phyloP scores from a whole-genome alignment of 768 basidiomycete genomes.

The Phylloporus rhodoxanthus region DNA sequence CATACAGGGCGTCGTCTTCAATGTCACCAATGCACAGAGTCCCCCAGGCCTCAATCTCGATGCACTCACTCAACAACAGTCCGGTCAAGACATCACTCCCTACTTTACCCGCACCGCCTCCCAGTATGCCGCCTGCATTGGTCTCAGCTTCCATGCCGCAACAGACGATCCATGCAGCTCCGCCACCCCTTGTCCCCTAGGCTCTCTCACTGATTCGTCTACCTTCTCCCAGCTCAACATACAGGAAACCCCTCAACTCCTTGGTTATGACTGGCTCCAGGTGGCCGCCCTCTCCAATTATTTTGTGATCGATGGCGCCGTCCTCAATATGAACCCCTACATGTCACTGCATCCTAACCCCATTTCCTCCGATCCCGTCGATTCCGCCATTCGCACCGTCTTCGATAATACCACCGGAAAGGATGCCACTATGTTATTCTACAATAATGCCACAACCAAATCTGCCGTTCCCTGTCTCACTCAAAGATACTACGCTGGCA shows the following conservation, averaged over 20 bases:
- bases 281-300: conserved; percentile 66
- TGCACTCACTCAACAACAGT: conserved; percentile 43
- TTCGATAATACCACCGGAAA: conserved; percentile 56
- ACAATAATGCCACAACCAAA: conserved; percentile 58
- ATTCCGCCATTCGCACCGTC: conserved; percentile 74
- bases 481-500: conserved; percentile 85
- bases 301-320: conserved; percentile 88
- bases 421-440: conserved; percentile 87
- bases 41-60: conserved; percentile 53
- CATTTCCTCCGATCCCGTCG: conserved; percentile 70
- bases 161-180: conserved; percentile 66
- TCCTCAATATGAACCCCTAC: conserved; percentile 91
- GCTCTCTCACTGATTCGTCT: conserved; percentile 46
- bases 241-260: conserved; percentile 55
- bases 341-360: conserved; percentile 62
- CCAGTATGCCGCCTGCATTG: conserved; percentile 61
- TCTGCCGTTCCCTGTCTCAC: conserved; percentile 74
- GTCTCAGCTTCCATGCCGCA: conserved; percentile 61
- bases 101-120: conserved; percentile 67
- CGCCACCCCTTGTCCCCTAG: conserved; percentile 60
- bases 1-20: conserved; percentile 71
- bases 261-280: conserved; percentile 91
- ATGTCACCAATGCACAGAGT: conserved; percentile 50
- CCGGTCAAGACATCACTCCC: conserved; percentile 89
- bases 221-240: conserved; percentile 62